Evolutionary conservation across 192 early-diverging fungal genomes (phyloP), one percentile per base, ranked within the genome.

Genomic region (Umbelopsis vinacea): DNA sequence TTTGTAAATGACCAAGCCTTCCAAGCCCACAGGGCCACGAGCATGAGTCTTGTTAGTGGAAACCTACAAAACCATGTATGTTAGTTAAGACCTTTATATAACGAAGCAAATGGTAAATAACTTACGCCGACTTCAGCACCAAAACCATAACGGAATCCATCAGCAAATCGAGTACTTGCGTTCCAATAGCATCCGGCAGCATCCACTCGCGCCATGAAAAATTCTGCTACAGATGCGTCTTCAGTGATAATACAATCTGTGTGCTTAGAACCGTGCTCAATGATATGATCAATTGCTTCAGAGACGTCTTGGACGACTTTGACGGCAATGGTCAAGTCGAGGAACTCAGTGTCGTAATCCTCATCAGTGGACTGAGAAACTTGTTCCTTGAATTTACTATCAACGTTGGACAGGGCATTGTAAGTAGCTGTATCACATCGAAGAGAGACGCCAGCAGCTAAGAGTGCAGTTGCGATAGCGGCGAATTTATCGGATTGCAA

Each of bases 1-100:
- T 82, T 98, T 99, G 90, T 99, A 99, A 69, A 98, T 98, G n/a
- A 97, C 91, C 54, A 99, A 80, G 10, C 98, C 96, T 83, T 98
- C 96, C 54, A 99, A 82, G 0, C 98, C 98, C 5, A 98, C 98
- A 1, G 98, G 98, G 4, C 98, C 98, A 66, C 98, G 89, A 11
- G 98, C 98, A 77, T 99, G 98, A 1, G 96, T 98, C 82, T 99
- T 99, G 86, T 99, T 99, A 67, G 98, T 99, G 74, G 92, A 94
- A 33, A 94, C 88, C 82, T 87, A 35, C 21, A 67, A 8, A n/a
- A 14, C 6, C 33, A 46, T 50, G 40, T 22, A 46, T 22, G 37
- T 47, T 43, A 29, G 33, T 15, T 52, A 12, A 63, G 1, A 22
- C 75, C 6, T 22, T 35, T 72, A 55, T 5, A 35, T 15, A 15